Evolutionary conservation across 176 grass and related monocot genomes (phyloP).

Genomic region (Olyra latifolia): DNA sequence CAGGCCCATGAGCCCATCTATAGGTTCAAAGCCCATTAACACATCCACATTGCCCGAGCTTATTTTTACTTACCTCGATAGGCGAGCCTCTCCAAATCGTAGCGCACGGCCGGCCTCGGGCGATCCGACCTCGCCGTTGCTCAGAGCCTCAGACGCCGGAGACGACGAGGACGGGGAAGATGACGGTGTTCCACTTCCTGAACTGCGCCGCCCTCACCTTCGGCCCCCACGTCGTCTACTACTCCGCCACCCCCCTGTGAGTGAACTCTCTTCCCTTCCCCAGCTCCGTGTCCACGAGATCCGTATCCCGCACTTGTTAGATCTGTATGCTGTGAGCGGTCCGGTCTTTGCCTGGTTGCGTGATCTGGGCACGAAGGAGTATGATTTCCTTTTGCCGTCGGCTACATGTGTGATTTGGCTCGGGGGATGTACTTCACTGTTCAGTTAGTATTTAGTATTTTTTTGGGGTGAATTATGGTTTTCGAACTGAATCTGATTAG

Average conservation of each 20-base stretch:
- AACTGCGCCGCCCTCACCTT: constrained; percentile 99
- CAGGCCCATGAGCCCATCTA: constrained; percentile 4
- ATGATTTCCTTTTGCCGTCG: neutral
- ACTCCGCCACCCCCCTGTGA: constrained; percentile 96
- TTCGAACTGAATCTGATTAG: constrained; percentile 1
- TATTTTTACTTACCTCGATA: neutral
- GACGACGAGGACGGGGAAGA: constrained; percentile 32
- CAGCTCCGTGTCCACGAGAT: constrained; percentile 12
- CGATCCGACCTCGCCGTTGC: too few relatives aligned
- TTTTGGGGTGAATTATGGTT: neutral
- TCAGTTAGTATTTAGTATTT: neutral
- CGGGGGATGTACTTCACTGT: neutral
- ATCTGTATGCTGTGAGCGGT: constrained; percentile 25
- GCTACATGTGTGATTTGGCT: neutral
- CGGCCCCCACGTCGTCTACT: constrained; percentile 92
- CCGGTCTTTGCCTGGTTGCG: neutral
- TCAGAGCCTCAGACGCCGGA: constrained; percentile 40
- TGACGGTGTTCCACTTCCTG: constrained; percentile 99
- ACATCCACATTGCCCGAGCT: neutral
- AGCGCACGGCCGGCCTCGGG: constrained; percentile 15
- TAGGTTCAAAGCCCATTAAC: neutral
- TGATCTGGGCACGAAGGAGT: neutral
- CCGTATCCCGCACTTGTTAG: constrained; percentile 8
- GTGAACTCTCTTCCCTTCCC: neutral
- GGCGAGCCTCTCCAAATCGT: constrained; percentile 5